phyloP scores from a whole-genome alignment of 1,284 basidiomycete genomes.

The Ceraceosorus guamensis region DNA sequence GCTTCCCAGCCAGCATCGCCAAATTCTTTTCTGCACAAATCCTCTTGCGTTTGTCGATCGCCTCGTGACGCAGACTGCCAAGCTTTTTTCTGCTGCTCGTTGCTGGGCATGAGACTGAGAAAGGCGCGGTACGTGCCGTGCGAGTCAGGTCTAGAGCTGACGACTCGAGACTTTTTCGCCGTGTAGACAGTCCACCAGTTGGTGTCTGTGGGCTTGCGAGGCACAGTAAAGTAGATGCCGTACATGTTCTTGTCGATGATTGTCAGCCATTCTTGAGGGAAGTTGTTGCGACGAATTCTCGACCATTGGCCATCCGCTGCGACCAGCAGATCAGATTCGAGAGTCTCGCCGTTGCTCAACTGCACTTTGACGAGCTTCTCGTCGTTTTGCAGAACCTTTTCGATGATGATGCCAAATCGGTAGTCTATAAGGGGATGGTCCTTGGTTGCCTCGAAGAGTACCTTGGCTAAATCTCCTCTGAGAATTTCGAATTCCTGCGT shows the following conservation, averaged over 20 bases:
- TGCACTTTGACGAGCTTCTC: conserved; percentile 10
- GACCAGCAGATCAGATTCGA: conserved; percentile 23
- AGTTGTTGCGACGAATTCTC: conserved; percentile 16
- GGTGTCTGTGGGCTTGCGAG: conserved; percentile 12
- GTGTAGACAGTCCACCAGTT: conserved; percentile 17
- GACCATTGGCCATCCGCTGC: conserved; percentile 32
- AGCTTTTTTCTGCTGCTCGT: conserved; percentile 3
- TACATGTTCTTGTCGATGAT: conserved; percentile 12
- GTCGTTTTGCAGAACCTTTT: conserved; percentile 11
- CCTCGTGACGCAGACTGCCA: conserved; percentile 10
- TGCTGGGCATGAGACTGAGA: conserved; percentile 14
- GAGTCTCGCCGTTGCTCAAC: conserved; percentile 10
- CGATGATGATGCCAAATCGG: conserved; percentile 15
- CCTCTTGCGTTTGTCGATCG: conserved; percentile 10
- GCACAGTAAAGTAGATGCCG: conserved; percentile 17
- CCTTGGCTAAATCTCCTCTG: conserved; percentile 21
- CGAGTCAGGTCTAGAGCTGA: conserved; percentile 22
- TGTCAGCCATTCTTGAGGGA: conserved; percentile 7
- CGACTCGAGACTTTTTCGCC: conserved; percentile 3
- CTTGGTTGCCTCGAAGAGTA: conserved; percentile 17
- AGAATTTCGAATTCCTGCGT: conserved; percentile 27
- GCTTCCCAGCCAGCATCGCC: conserved; percentile 16
- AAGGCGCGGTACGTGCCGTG: conserved; percentile 14
- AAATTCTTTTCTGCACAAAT: conserved; percentile 14
- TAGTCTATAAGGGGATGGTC: conserved; percentile 12